Evolutionary conservation across 768 basidiomycete genomes (phyloP).

Genomic region (Boletus rubroflammeus): DNA sequence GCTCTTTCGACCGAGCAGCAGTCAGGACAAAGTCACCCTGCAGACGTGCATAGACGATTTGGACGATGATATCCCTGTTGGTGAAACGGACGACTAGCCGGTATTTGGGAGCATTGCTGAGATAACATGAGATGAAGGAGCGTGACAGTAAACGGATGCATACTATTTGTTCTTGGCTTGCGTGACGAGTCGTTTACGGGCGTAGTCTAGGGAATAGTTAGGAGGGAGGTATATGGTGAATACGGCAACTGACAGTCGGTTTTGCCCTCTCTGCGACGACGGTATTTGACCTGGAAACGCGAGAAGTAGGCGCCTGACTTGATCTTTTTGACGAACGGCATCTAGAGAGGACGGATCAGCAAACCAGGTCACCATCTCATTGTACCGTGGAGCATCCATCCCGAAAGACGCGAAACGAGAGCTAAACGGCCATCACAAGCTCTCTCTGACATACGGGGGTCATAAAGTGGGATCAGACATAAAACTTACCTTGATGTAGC

Average conservation of each 20-base stretch:
- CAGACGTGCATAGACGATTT: conserved; percentile 94
- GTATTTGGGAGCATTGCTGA: conserved; percentile 93
- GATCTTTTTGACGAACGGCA: conserved; percentile 98
- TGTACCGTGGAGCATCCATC: conserved; percentile 31
- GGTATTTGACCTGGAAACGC: conserved; percentile 98
- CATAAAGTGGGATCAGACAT: neutral
- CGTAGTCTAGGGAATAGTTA: conserved; percentile 68
- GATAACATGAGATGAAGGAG: conserved; percentile 5
- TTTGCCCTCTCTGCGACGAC: conserved; percentile 95
- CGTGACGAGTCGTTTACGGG: conserved; percentile 92
- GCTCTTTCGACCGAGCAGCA: conserved; percentile 85
- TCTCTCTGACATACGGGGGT: neutral
- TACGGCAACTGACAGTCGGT: conserved; percentile 77
- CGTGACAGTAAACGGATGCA: conserved; percentile 21
- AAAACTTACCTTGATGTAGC: conserved; percentile 40
- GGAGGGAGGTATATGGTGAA: neutral
- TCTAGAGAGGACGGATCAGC: conserved; percentile 37
- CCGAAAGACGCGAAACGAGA: conserved; percentile 2
- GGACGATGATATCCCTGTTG: conserved; percentile 93
- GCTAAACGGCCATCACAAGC: neutral
- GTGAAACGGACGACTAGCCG: conserved; percentile 99
- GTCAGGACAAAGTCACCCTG: conserved; percentile 95
- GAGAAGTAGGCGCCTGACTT: conserved; percentile 98
- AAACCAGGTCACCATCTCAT: conserved; percentile 26
- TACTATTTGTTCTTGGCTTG: conserved; percentile 99